Evolutionary conservation across 768 basidiomycete genomes (phyloP).

Genomic region (Leccinum uliginosum): DNA sequence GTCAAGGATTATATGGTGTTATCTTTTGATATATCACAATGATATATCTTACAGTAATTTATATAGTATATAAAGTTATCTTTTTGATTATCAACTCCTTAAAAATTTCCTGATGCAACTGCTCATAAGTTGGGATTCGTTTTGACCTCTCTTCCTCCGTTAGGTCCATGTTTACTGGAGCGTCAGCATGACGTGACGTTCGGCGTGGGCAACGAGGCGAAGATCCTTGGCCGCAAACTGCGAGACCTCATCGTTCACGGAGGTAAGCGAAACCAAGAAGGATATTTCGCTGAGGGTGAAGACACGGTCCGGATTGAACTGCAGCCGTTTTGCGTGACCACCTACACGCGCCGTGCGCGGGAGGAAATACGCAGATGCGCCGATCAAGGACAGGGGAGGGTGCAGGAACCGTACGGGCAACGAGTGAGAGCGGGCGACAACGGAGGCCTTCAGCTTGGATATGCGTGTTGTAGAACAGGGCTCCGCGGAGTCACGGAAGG

Average conservation of each 20-base stretch:
- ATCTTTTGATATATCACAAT: too few species aligned
- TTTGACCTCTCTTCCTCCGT: constrained; percentile 62
- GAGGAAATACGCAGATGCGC: constrained; percentile 79
- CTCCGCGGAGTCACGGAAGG: constrained; percentile 76
- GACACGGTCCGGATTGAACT: constrained; percentile 47
- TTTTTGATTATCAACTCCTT: too few species aligned
- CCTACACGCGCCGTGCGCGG: constrained; percentile 63
- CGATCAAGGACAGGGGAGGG: constrained; percentile 69
- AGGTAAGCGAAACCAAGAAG: constrained; percentile 66
- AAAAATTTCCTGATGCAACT: too few species aligned
- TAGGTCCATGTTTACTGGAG: constrained; percentile 47
- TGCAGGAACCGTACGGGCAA: constrained; percentile 66
- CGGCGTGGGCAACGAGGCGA: constrained; percentile 62
- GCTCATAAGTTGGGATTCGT: constrained; percentile 71
- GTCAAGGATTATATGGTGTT: too few species aligned
- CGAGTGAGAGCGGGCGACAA: constrained; percentile 74
- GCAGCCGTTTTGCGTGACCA: constrained; percentile 45
- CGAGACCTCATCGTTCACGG: constrained; percentile 62
- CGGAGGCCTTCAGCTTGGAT: constrained; percentile 82
- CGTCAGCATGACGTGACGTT: constrained; percentile 57
- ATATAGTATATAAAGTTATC: too few species aligned
- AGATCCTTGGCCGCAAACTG: constrained; percentile 65
- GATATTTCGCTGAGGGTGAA: constrained; percentile 70
- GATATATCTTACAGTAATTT: too few species aligned
- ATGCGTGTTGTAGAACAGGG: constrained; percentile 84